Evolutionary conservation across 768 basidiomycete genomes (phyloP).

Genomic region (Termitomyces titanicus): DNA sequence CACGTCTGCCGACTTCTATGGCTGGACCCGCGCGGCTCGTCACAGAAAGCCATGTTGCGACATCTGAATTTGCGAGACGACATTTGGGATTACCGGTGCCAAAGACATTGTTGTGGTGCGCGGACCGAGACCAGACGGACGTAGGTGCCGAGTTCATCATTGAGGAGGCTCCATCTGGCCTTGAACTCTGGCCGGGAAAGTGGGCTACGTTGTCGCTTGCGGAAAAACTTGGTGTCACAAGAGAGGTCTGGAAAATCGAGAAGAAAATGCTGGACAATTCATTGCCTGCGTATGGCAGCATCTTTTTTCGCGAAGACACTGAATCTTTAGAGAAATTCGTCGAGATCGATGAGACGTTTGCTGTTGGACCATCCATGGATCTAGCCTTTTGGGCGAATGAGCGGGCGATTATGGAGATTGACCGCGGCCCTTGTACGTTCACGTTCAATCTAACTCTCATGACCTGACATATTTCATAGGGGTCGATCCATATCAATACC

Average conservation of each 20-base stretch:
- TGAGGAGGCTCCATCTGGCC: neutral
- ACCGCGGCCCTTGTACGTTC: neutral
- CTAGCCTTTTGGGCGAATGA: neutral
- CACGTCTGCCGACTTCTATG: neutral
- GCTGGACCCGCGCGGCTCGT: neutral
- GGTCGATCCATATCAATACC: neutral
- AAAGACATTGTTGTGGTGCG: neutral
- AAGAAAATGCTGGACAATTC: neutral
- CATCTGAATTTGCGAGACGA: constrained; percentile 1
- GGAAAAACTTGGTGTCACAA: neutral
- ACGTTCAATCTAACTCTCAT: neutral
- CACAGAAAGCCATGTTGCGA: constrained; percentile 5
- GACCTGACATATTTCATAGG: neutral
- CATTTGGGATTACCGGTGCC: neutral
- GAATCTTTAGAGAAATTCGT: neutral
- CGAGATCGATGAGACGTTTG: neutral
- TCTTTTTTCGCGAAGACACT: neutral
- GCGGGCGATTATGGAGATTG: neutral
- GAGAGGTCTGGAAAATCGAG: neutral
- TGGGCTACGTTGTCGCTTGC: neutral
- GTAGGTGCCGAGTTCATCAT: constrained; percentile 5
- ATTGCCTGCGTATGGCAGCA: neutral
- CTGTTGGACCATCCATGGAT: neutral
- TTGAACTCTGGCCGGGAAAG: neutral
- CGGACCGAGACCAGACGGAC: neutral